Conservation (phyloP, 768 basidiomycete genomes). For the Suillus clintonianus region DNA sequence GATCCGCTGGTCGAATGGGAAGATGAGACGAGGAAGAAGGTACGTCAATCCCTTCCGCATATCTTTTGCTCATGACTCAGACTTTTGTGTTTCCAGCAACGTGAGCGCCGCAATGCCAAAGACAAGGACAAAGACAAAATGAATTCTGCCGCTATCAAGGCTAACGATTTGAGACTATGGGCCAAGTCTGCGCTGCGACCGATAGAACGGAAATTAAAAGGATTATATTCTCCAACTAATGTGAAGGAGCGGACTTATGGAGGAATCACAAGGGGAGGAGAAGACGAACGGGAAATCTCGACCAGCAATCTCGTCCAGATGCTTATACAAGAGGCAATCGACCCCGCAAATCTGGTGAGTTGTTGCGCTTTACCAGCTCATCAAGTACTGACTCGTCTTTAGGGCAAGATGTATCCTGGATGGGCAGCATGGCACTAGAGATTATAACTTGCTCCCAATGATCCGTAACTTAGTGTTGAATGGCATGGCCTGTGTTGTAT, state of each 20-base stretch:
- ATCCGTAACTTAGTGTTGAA: neutral
- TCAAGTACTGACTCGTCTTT: conserved; percentile 10
- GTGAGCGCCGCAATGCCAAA: conserved; percentile 30
- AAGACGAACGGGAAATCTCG: conserved; percentile 50
- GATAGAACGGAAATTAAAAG: conserved; percentile 83
- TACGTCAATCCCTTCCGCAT: conserved; percentile 23
- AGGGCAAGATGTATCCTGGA: conserved; percentile 91
- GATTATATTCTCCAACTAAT: conserved; percentile 56
- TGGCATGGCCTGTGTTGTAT: neutral
- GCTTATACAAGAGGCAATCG: conserved; percentile 87
- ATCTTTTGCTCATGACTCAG: neutral
- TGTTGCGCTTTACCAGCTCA: neutral
- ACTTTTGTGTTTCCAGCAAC: conserved; percentile 1
- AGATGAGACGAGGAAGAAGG: conserved; percentile 71
- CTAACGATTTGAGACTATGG: conserved; percentile 59
- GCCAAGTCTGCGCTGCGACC: conserved; percentile 77
- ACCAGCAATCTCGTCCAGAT: conserved; percentile 89
- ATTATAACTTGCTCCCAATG: neutral
- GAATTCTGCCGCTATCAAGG: conserved; percentile 37
- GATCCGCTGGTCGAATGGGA: conserved; percentile 98
- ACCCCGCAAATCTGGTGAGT: conserved; percentile 66
- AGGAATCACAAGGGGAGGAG: conserved; percentile 21
- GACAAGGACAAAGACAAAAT: conserved; percentile 27
- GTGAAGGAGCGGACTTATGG: conserved; percentile 40
- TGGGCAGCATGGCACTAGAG: conserved; percentile 81